Conservation (phyloP, 129 eudicot genomes). For the Pseudognaphalium luteoalbum region DNA sequence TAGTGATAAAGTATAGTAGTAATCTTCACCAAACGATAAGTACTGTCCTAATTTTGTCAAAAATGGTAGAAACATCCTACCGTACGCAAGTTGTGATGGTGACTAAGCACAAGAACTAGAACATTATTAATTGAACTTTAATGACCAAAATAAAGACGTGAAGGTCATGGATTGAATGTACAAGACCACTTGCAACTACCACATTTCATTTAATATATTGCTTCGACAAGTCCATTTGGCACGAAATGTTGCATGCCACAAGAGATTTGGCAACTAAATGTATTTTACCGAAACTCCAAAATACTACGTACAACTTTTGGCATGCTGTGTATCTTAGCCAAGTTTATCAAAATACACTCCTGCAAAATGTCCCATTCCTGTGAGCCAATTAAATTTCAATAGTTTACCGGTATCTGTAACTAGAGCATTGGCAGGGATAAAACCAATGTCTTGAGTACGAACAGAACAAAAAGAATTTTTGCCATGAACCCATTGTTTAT, state of each 20-base stretch:
- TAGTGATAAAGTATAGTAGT: neutral
- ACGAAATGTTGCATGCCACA: neutral
- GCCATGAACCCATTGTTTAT: too few species aligned
- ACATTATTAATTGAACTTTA: neutral
- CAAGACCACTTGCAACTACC: neutral
- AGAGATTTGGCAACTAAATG: neutral
- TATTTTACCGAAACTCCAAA: neutral
- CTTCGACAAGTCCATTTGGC: neutral
- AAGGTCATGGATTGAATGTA: neutral
- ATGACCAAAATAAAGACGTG: neutral
- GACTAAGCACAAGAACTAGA: neutral
- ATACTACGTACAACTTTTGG: neutral
- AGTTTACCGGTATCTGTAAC: too few species aligned
- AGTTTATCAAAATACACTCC: neutral
- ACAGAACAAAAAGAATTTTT: too few species aligned
- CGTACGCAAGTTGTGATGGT: neutral
- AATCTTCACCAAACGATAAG: neutral
- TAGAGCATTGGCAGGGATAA: too few species aligned
- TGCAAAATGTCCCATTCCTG: neutral
- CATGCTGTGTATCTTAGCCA: neutral
- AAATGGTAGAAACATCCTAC: neutral
- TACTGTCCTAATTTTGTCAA: neutral
- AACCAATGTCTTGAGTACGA: too few species aligned
- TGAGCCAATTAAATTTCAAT: neutral
- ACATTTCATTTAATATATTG: too few species aligned